Evolutionary conservation across 2,329 filamentous ascomycete genomes (phyloP), one percentile per base, ranked within the genome.

Genomic region (Cyclaneusma minus): DNA sequence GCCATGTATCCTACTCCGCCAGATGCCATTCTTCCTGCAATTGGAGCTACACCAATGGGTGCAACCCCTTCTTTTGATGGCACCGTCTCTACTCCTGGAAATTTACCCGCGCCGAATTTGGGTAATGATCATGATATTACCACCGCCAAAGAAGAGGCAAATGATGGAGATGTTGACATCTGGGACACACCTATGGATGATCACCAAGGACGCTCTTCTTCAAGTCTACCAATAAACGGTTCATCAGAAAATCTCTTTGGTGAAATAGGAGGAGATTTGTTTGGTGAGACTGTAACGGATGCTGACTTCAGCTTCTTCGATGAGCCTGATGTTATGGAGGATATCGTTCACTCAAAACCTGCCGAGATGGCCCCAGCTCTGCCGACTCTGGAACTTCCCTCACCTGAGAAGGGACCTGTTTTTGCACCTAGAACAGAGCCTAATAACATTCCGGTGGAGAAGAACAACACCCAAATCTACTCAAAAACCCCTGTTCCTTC

Each of bases 251-350:
- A 75, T 38, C 54, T 82, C 4, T 80, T 81, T 41, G 73, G 64
- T 12, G 75, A 80, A 29, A 59, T 79, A 37, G 71, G 71, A 8
- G 67, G 64, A 6, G 74, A 81, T 36, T 66, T 76, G 37, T 82
- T 81, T 49, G 71, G 64, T n/a, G 67, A 72, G n/a, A 64, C 69
- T 35, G 62, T 87, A n/a, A 84, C 76, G 1, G 81, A 89, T 38
- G 79, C 71, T 5, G 81, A 89, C 43, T 87, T 87, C 45, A 81
- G 68, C 44, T 87, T 85, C 48, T 87, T 87, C 38, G 79, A 87
- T 40, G 72, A 77, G 33, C 58, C 58, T 31, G 54, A 49, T 31
- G 43, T 25, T 23, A 22, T 42, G 16, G 29, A 38, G n/a, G 29
- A 39, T 24, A n/a, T n/a, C n/a, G n/a, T n/a, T n/a, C n/a, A n/a